Evolutionary conservation across 148 eudicot genomes (phyloP), one percentile per base, ranked within the genome.

Genomic region (Oxyria digyna): DNA sequence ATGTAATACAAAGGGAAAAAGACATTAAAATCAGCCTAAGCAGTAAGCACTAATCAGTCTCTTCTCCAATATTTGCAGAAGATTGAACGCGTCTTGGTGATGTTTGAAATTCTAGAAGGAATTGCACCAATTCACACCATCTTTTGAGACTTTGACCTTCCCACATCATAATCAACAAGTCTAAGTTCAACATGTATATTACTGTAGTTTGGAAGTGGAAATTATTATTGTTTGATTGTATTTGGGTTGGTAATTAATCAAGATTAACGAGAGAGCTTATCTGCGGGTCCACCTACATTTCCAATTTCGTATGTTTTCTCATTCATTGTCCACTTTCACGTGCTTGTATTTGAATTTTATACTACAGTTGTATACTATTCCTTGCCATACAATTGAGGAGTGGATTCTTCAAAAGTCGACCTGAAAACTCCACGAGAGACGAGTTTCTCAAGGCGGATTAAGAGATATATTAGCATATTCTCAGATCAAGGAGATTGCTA

Each of bases 61-160:
- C 57, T 21, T 21, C 27, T 50, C 57, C 13, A 8, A 52, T 52
- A 52, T 31, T n/a, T 21, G 24, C 14, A 10, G 0, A 24, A n/a
- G 17, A 0, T 14, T 3, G n/a, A 55, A 27, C 33, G 63, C 65
- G 65, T 59, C 35, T 59, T n/a, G 2, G 8, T 59, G 35, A 29
- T 27, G 65, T 59, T 15, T 59, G 65, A 57, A 27, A 57, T 57
- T 57, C 63, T 57, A 57, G 63, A 57, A 57, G 18, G 27, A 57
- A 0, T 26, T 27, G 63, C 63, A 57, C 63, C 24, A 50, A 50
- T 50, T 50, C 57, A n/a, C 55, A 50, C 57, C 63, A 57, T 26
- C 5, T 57, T 50, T 13, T 57, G 63, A 59, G n/a, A 59, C 37
- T 59, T 15, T 15, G 9, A 59, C 27, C n/a, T 2, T 31, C 65